A percentile compares a stretch with the other conserved stretches of the same genome.
phyloP scores from a whole-genome alignment of 768 basidiomycete genomes.

The Tylopilus cervinicoccineus region DNA sequence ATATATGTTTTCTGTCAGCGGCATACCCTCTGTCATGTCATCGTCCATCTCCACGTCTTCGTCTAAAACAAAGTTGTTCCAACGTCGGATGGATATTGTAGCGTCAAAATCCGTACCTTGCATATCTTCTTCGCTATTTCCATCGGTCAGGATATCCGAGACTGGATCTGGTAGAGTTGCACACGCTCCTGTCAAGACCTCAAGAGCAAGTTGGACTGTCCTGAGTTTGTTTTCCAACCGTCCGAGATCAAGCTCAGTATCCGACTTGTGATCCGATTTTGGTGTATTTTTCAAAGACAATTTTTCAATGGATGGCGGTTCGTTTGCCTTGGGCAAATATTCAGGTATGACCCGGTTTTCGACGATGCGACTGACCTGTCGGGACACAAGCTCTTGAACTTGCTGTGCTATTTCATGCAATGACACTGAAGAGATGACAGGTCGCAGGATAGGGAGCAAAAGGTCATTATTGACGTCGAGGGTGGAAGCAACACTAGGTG shows the following conservation, averaged over 20 bases:
- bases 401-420: slow-evolving; percentile 45
- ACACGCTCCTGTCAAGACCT: slow-evolving; percentile 84
- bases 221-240: slow-evolving; percentile 65
- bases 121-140: slow-evolving; percentile 26
- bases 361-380: slow-evolving; percentile 39
- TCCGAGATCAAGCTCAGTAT: slow-evolving; percentile 67
- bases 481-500: slow-evolving; percentile 56
- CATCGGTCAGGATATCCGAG: slow-evolving; percentile 33
- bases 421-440: slow-evolving; percentile 58
- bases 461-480: slow-evolving; percentile 71
- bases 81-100: slow-evolving; percentile 9
- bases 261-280: slow-evolving; percentile 72
- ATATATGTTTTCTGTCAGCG: slow-evolving; percentile 20
- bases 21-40: slow-evolving; percentile 22
- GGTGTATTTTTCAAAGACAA: slow-evolving; percentile 62
- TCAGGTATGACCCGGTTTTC: background rate
- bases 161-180: slow-evolving; percentile 82
- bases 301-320: slow-evolving; percentile 49
- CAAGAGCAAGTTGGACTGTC: slow-evolving; percentile 78
- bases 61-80: slow-evolving; percentile 38
- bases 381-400: slow-evolving; percentile 49
- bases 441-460: slow-evolving; percentile 65
- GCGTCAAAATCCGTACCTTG: slow-evolving; percentile 35
- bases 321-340: slow-evolving; percentile 35
- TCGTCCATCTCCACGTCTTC: slow-evolving; percentile 39